Base-by-base conservation (phyloP, 2,329 filamentous ascomycete genomes). In the Tetracladium maxilliforme region DNA sequence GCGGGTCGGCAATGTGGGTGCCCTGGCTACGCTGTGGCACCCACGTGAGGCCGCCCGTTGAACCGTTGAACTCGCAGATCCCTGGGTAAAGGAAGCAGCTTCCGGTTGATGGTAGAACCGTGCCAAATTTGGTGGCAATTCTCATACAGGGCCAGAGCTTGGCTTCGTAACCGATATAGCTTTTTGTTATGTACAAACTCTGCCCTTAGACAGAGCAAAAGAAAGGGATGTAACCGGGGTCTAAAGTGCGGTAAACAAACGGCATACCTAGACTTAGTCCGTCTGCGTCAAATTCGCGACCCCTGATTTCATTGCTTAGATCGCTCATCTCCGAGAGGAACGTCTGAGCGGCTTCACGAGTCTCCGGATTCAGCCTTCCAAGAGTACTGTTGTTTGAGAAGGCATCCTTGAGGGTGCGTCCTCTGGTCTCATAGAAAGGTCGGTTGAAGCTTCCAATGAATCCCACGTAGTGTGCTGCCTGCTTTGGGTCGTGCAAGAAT, bases 231-330 rank as follows among this genome's bases (percentile, higher is more conserved):
- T 16, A 26, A 10, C 27, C 25, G 9, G 36, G 36, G 27, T 39
- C 35, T 10, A 36, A 22, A 19, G 19, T 27, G 22, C 20, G 30
- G 26, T 29, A 63, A 2, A 61, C 22, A 31, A 60, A 61, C 6
- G 58, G 58, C 56, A 59, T 60, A 3, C 56, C 56, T 30, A 52
- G 45, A 33, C 46, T 49, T 22, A 62, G 41, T 1, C 58, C 59
- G 5, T 52, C 23, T 4, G 28, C 29, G 30, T 55, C 55, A 38
- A 64, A 62, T 1, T 13, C 31, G n/a, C 54, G 46, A 6, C 29
- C 39, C n/a, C 39, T 39, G 7, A 61, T 39, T 15, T 40, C 33
- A 4, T 37, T 26, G 35, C 56, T 59, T 21, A 58, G 45, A 4
- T 21, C 31, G 27, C 39, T 23, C 53, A 62, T 58, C 11, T 34